Conservation (phyloP, 2,329 filamentous ascomycete species). For the Emmonsiellopsis sp. region DNA sequence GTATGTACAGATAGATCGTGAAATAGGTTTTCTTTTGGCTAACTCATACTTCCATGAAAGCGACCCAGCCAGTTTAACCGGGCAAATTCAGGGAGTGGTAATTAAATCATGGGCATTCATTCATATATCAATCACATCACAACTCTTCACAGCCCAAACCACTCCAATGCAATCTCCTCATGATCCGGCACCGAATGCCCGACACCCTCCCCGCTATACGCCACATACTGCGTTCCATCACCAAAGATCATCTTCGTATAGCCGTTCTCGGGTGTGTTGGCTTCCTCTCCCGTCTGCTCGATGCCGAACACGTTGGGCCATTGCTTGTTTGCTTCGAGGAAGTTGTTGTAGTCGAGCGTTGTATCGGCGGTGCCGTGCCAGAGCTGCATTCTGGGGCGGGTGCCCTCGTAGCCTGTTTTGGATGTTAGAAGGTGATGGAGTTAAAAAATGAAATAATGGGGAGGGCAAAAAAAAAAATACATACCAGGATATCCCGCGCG, state of each 20-base stretch:
- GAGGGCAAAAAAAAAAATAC: neutral
- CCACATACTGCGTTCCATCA: neutral
- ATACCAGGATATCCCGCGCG: conserved; percentile 24
- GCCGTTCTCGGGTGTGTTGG: neutral
- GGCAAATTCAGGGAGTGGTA: no score
- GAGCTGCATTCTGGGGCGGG: conserved; percentile 26
- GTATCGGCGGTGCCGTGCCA: conserved; percentile 29
- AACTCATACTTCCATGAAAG: no score
- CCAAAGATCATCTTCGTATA: conserved; percentile 3
- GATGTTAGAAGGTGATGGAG: neutral
- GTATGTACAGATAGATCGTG: no score
- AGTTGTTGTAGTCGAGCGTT: conserved; percentile 20
- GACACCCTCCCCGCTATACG: neutral
- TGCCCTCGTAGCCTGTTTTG: conserved; percentile 21
- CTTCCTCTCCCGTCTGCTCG: neutral
- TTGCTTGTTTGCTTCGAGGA: conserved; percentile 19
- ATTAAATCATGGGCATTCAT: neutral
- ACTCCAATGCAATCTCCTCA: neutral
- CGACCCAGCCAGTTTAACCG: neutral
- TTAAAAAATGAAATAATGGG: no score
- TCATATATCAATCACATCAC: neutral
- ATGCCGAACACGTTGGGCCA: conserved; percentile 13
- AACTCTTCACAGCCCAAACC: neutral
- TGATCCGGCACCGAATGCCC: neutral
- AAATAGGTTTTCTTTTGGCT: no score